Evolutionary conservation across 2,329 filamentous ascomycete species (phyloP), one percentile per base, ranked within the genome.

Genomic region (Aspergillus fumigatiaffinis): DNA sequence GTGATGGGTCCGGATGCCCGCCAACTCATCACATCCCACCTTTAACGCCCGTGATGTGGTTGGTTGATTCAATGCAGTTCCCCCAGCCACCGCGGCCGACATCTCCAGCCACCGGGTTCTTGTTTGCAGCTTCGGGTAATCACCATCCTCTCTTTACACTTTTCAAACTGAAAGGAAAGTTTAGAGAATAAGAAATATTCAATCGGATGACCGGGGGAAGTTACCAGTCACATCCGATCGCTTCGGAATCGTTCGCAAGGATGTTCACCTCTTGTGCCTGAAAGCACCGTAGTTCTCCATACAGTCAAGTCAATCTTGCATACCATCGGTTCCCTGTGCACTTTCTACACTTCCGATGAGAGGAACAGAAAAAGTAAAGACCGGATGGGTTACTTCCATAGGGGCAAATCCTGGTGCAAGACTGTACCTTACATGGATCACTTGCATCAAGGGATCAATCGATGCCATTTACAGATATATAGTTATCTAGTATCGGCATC

Each of bases 21-120:
- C 63, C 63, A 65, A 61, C 63, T 58, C 63, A 65, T 65, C 63
- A 60, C 55, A 57, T 49, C 53, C 50, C 54, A 57, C 49, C 52
- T 51, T 56, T 51, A 25, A 21, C 38, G 49, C 53, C 29, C 14
- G 51, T 8, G 26, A 53, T 21, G 41, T 44, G 25, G 42, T 44
- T 25, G 51, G 41, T 53, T 32, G 17, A 44, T 23, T 35, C 50
- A n/a, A 29, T 20, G 25, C 28, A 6, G 21, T 26, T 23, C 52
- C 38, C 54, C 54, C 54, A 55, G 54, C 54, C 54, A 55, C 54
- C 41, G 25, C 44, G n/a, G 12, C n/a, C 23, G 44, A 14, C 8
- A 4, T 26, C n/a, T 21, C 54, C 54, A 55, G 54, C 54, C 54
- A 55, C 54, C 49, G 28, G 42, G 20, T 46, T 14, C 42, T 20